Base-by-base conservation (phyloP, 1,139 yeast species). In the Sugiyamaella pinicola region DNA sequence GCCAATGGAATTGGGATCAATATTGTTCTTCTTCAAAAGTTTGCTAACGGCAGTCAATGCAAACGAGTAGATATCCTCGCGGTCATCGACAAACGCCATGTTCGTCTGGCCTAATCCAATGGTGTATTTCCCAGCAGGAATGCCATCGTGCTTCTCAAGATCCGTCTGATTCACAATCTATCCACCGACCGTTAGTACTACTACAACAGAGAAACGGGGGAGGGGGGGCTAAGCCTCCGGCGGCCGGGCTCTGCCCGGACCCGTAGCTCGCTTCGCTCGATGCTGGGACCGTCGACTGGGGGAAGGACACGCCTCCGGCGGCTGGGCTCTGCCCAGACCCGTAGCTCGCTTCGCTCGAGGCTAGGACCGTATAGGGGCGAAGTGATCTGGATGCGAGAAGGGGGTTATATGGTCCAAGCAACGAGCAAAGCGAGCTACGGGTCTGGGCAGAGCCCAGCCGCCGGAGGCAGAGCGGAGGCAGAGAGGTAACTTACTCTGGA, bases 31-130 rank as follows among this genome's bases (percentile, higher is more conserved):
- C 66, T 82, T 78, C 67, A 95, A 75, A 69, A 95, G 81, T 59
- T 82, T 82, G 58, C 87, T 82, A 58, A 87, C 79, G 31, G 80
- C 97, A 9, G 99, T 93, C 70, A 93, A 78, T 34, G 89, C 78
- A 78, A 95, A 78, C 40, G 99, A 93, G 77, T 91, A 91, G 65
- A 90, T 90, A 68, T 95, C 99, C 75, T 95, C 98, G 70, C 97
- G 83, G 75, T 93, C 99, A 69, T 91, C 87, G 62, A 93, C 98
- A 67, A 89, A 93, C 22, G 96, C 82, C 99, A 95, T 95, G 74
- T 90, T 90, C 66, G 97, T 93, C 77, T 93, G 99, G 60, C 99
- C 99, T 58, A 95, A 81, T 48, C 99, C 99, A 71, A 95, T 91
- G 70, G 99, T 95, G 80, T 90, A 93, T 73, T 95, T 95, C 55